These are phyloP conservation scores for Spathaspora arborariae DNA, from an alignment of 805 yeast species.

Conservation along the genomic window DNA sequence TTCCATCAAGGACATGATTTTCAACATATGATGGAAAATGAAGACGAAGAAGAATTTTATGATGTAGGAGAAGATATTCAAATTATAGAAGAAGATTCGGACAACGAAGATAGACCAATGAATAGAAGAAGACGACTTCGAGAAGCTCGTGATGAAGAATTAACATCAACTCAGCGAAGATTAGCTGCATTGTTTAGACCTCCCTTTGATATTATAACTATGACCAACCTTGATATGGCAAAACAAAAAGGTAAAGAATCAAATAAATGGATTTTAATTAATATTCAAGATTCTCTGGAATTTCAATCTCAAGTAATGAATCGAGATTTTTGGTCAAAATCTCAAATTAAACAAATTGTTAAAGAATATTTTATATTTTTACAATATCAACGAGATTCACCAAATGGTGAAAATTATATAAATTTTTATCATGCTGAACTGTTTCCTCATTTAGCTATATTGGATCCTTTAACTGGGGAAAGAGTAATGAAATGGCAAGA, in stretches of 20 bases:
- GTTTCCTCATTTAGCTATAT: constrained; percentile 84
- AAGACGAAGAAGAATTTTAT: constrained; percentile 20
- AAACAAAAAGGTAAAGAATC: constrained; percentile 58
- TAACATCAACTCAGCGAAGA: constrained; percentile 56
- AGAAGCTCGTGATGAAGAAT: constrained; percentile 24
- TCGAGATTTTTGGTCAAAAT: constrained; percentile 87
- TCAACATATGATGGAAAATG: constrained; percentile 21
- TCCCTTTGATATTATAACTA: constrained; percentile 84
- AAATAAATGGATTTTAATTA: constrained; percentile 80
- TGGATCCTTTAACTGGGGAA: constrained; percentile 97
- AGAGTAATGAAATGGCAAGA: constrained; percentile 72
- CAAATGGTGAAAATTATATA: constrained; percentile 65
- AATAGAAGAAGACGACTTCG: constrained; percentile 25
- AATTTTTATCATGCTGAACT: constrained; percentile 68
- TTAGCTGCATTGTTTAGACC: constrained; percentile 85
- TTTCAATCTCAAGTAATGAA: constrained; percentile 87
- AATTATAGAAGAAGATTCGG: constrained; percentile 24
- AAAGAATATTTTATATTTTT: constrained; percentile 71
- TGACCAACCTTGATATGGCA: constrained; percentile 68
- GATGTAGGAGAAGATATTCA: constrained; percentile 31
- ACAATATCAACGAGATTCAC: constrained; percentile 79
- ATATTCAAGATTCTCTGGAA: constrained; percentile 81
- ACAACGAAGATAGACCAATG: constrained; percentile 23
- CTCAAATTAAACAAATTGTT: constrained; percentile 59
- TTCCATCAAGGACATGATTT: constrained; percentile 56